A percentile compares a stretch with the other conserved stretches of the same genome.
Conservation (phyloP, 441 rosid species). For the Pelargonium fulgidum region DNA sequence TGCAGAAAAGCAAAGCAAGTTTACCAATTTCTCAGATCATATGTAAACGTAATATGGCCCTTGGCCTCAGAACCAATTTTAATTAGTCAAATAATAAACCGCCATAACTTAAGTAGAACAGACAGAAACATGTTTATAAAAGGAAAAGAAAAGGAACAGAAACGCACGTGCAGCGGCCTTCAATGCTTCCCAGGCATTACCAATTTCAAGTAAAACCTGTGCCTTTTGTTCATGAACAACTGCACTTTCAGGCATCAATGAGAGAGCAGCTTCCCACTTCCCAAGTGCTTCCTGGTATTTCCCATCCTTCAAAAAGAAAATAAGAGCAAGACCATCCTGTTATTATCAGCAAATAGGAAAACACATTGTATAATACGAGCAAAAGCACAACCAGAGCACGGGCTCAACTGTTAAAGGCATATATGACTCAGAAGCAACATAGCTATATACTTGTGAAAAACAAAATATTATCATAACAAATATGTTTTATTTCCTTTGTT, state of each 20-base stretch:
- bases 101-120: background rate
- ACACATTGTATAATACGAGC: background rate
- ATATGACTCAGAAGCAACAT: background rate
- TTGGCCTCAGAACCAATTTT: background rate
- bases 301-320: constrained; percentile 51
- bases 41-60: background rate
- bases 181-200: constrained; percentile 75
- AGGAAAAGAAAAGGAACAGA: constrained; percentile 9
- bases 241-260: constrained; percentile 53
- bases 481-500: too few species aligned
- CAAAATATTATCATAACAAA: too few species aligned
- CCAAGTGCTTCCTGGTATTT: constrained; percentile 74
- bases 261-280: constrained; percentile 85
- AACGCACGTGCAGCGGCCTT: constrained; percentile 63
- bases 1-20: constrained; percentile 1
- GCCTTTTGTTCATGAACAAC: constrained; percentile 83
- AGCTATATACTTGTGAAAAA: too few species aligned
- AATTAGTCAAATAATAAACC: background rate
- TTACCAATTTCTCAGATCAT: background rate
- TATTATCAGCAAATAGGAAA: background rate
- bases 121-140: background rate
- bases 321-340: constrained; percentile 5
- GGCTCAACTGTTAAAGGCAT: background rate
- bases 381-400: background rate
- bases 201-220: constrained; percentile 77